A percentile compares a stretch with the other conserved stretches of the same genome.
These are phyloP conservation scores for Alnus glutinosa DNA, from an alignment of 306 rosid genomes.

Conservation along the genomic window DNA sequence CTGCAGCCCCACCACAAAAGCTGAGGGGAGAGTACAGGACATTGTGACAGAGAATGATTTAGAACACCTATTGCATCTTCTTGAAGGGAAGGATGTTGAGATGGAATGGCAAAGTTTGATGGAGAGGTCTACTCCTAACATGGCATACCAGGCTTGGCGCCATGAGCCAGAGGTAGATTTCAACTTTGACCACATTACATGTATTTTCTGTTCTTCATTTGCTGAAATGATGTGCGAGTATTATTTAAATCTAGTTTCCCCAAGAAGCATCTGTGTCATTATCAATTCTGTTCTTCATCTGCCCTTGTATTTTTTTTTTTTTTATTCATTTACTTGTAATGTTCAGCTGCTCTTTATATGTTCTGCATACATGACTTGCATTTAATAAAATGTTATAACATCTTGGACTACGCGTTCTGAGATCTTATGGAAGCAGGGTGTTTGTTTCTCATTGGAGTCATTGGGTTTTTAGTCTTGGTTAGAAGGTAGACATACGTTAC, in stretches of 20 bases:
- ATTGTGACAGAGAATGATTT: conserved; percentile 69
- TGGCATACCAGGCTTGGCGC: conserved; percentile 96
- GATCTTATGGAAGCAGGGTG: neutral
- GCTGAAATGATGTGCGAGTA: neutral
- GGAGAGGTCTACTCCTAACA: conserved; percentile 73
- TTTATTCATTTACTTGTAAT: neutral
- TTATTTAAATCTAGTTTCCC: conserved; percentile 11
- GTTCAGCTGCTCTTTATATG: neutral
- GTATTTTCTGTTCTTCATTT: conserved; percentile 24
- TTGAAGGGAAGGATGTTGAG: conserved; percentile 70
- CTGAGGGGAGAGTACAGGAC: conserved; percentile 50
- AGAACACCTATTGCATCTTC: conserved; percentile 75
- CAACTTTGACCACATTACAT: conserved; percentile 22
- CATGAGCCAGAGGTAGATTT: conserved; percentile 84
- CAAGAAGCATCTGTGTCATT: neutral
- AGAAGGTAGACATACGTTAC: neutral
- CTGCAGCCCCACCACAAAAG: conserved; percentile 41
- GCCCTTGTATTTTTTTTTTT: neutral
- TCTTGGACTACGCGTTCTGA: neutral
- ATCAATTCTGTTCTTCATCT: neutral
- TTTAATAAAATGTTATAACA: neutral
- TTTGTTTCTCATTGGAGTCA: neutral
- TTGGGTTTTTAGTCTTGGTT: conserved; percentile 6
- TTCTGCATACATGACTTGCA: conserved; percentile 5
- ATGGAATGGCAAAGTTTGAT: conserved; percentile 90